phyloP scores from a whole-genome alignment of 2,329 filamentous ascomycete species.

The Verticillium alfalfae region DNA sequence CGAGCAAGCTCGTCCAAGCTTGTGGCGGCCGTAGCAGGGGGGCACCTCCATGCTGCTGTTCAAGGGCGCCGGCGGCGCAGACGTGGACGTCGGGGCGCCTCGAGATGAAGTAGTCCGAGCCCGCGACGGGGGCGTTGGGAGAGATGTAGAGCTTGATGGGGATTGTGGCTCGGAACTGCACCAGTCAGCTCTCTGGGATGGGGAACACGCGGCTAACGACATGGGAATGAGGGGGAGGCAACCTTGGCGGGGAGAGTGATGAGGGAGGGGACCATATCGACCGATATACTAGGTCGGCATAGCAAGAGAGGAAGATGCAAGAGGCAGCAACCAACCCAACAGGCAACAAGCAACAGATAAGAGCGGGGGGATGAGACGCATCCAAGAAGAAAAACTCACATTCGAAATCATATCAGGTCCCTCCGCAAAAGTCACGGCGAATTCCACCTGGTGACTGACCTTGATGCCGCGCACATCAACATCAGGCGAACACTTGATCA shows the following conservation, averaged over 20 bases:
- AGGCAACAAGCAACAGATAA: no score
- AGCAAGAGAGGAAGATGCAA: no score
- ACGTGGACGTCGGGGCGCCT: not conserved
- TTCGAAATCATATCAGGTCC: not conserved
- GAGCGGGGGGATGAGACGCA: no score
- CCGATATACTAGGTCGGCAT: no score
- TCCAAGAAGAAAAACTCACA: not conserved
- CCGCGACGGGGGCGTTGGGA: not conserved
- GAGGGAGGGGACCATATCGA: no score
- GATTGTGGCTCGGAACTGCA: not conserved
- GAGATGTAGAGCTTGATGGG: conserved; percentile 3
- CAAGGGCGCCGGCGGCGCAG: not conserved
- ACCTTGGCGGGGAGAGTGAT: no score
- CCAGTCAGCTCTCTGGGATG: not conserved
- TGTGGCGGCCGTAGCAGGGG: not conserved
- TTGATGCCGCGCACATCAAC: not conserved
- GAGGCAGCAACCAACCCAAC: no score
- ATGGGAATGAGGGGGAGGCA: no score
- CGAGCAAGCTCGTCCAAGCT: not conserved
- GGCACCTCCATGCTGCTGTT: not conserved
- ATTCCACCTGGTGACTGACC: conserved; percentile 1
- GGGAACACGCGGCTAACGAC: no score
- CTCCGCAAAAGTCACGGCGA: not conserved
- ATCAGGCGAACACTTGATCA: conserved; percentile 2
- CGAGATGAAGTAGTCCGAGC: not conserved